phyloP scores from a whole-genome alignment of 768 basidiomycete species.

The Phaffia australis region DNA sequence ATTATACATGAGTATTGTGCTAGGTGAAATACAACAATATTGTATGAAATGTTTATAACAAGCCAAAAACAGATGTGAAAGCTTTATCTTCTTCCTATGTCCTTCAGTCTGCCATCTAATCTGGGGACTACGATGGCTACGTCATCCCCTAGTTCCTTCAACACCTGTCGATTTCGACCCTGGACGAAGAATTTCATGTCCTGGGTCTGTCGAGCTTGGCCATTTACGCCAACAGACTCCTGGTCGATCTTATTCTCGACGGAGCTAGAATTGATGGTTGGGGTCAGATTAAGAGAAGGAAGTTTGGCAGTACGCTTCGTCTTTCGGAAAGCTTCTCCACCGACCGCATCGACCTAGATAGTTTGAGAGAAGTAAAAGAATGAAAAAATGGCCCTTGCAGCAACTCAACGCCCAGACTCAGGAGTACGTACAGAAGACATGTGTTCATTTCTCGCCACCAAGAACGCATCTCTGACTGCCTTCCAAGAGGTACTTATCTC shows the following conservation, averaged over 20 bases:
- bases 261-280: neutral
- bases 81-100: constrained; percentile 1
- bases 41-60: too few species aligned
- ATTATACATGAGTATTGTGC: neutral
- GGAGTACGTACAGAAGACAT: constrained; percentile 53
- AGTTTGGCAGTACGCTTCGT: neutral
- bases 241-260: neutral
- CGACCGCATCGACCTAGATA: neutral
- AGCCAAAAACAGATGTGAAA: too few species aligned
- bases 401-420: neutral
- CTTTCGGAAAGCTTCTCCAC: neutral
- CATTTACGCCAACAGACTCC: neutral
- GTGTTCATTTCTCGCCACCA: constrained; percentile 55
- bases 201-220: neutral
- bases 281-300: neutral
- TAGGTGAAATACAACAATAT: too few species aligned
- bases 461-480: constrained; percentile 43
- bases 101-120: constrained; percentile 13
- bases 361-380: neutral
- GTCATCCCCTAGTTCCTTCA: constrained; percentile 8
- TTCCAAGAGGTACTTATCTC: constrained; percentile 23
- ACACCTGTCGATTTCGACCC: constrained; percentile 3
- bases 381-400: neutral
- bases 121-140: constrained; percentile 19
- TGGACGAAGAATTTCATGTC: constrained; percentile 9